Evolutionary conservation across 2,329 filamentous ascomycete species (phyloP), one percentile per base, ranked within the genome.

Genomic region (Arthrinium puccinioides): DNA sequence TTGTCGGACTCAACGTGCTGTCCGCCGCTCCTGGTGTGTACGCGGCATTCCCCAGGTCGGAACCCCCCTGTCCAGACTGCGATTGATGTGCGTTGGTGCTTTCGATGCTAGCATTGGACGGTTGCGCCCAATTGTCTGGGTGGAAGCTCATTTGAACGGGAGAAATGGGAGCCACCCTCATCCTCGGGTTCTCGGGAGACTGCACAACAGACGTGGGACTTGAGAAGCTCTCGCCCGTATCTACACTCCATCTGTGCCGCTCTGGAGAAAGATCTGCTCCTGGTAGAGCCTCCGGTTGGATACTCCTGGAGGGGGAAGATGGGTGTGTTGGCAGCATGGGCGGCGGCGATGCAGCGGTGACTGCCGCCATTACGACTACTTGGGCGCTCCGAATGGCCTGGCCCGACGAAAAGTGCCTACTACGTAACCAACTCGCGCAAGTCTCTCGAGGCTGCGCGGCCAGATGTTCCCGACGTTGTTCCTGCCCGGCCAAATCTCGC

Each of bases 131-230:
- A 19, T 70, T 64, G 28, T 73, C 71, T 18, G 64, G 57, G 34
- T 70, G 69, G 38, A 73, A 68, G 49, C 72, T 75, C 37, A 78
- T 65, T 40, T 62, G 66, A 39, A 76, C 72, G 14, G 76, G 74
- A 27, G 76, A 79, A 20, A 69, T 62, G 21, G 75, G 74, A 13
- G 67, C 64, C 35, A 70, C 66, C 43, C 68, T 66, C 41, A 77
- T 59, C 41, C 64, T 62, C 18, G 70, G 63, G 15, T 64, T 41
- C 32, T 62, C 61, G 26, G 53, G 36, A n/a, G n/a, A n/a, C n/a
- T n/a, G n/a, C n/a, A n/a, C n/a, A n/a, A n/a, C n/a, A n/a, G n/a
- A n/a, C n/a, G n/a, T n/a, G n/a, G n/a, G n/a, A n/a, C n/a, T n/a
- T n/a, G n/a, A n/a, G n/a, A n/a, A n/a, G n/a, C n/a, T n/a, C n/a